Evolutionary conservation across 2,329 filamentous ascomycete genomes (phyloP).

Genomic region (Grosmannia clavigera): DNA sequence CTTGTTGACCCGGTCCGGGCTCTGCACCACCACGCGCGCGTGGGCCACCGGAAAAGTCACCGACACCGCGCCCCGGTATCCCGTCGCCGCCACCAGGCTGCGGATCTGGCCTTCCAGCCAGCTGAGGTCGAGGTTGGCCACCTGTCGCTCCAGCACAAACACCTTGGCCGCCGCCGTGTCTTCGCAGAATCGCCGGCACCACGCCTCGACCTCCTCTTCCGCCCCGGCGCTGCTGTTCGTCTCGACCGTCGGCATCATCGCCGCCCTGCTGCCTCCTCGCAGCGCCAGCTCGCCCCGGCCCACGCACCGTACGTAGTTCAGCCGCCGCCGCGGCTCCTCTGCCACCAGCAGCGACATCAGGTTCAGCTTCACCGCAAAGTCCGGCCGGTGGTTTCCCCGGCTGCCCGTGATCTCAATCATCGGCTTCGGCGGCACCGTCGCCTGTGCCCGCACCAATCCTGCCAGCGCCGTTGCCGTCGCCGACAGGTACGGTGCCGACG

Average conservation of each 20-base stretch:
- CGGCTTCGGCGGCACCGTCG: slow-evolving; percentile 42
- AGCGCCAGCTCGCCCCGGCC: slow-evolving; percentile 34
- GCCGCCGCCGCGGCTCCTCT: slow-evolving; percentile 28
- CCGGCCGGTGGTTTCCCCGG: slow-evolving; percentile 26
- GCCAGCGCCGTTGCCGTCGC: slow-evolving; percentile 31
- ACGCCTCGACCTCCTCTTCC: slow-evolving; percentile 28
- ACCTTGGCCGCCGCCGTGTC: slow-evolving; percentile 32
- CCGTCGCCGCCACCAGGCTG: slow-evolving; percentile 34
- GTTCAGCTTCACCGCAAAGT: slow-evolving; percentile 43
- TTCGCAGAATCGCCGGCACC: slow-evolving; percentile 34
- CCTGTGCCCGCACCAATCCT: slow-evolving; percentile 33
- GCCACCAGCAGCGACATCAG: slow-evolving; percentile 40
- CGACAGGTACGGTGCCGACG: slow-evolving; percentile 35
- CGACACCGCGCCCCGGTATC: slow-evolving; percentile 36
- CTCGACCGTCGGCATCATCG: slow-evolving; percentile 27
- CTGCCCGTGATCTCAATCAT: slow-evolving; percentile 36
- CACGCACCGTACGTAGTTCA: slow-evolving; percentile 43
- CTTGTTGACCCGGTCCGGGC: slow-evolving; percentile 38
- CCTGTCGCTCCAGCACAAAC: slow-evolving; percentile 38
- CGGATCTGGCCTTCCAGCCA: slow-evolving; percentile 44
- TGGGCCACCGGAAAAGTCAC: slow-evolving; percentile 39
- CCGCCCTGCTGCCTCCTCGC: slow-evolving; percentile 30
- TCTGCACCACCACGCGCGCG: slow-evolving; percentile 34
- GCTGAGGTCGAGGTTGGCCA: slow-evolving; percentile 40
- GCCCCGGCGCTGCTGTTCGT: slow-evolving; percentile 23